Evolutionary conservation across 2,329 filamentous ascomycete genomes (phyloP).

Genomic region (Knufia fluminis): DNA sequence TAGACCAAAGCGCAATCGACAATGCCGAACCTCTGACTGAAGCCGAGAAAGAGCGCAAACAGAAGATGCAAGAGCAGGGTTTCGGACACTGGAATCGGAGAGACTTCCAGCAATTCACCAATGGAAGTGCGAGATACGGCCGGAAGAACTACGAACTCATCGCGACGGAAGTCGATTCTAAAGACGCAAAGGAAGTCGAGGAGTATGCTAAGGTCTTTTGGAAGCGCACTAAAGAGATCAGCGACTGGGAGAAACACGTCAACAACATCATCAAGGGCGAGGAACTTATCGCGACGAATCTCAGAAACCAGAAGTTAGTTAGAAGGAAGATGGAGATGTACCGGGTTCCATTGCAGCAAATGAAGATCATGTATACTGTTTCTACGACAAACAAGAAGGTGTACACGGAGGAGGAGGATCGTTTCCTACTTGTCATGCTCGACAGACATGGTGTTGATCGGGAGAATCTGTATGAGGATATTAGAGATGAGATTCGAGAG

Average conservation of each 20-base stretch:
- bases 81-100: slow-evolving; percentile 94
- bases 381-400: slow-evolving; percentile 99
- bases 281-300: slow-evolving; percentile 76
- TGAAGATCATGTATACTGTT: slow-evolving; percentile 98
- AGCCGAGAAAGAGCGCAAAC: slow-evolving; percentile 80
- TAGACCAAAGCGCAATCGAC: slow-evolving; percentile 88
- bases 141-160: slow-evolving; percentile 79
- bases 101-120: slow-evolving; percentile 97
- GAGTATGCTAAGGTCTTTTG: slow-evolving; percentile 88
- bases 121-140: slow-evolving; percentile 86
- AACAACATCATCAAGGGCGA: slow-evolving; percentile 87
- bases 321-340: slow-evolving; percentile 94
- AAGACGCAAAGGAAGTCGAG: slow-evolving; percentile 74
- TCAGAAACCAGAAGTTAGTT: slow-evolving; percentile 86
- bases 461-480: slow-evolving; percentile 81
- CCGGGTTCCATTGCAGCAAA: slow-evolving; percentile 91
- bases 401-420: slow-evolving; percentile 95
- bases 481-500: slow-evolving; percentile 94
- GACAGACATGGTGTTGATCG: slow-evolving; percentile 88
- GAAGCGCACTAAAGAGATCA: slow-evolving; percentile 85
- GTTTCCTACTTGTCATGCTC: slow-evolving; percentile 86
- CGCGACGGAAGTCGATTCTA: slow-evolving; percentile 82
- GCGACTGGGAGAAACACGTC: slow-evolving; percentile 81
- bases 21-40: slow-evolving; percentile 80
- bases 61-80: slow-evolving; percentile 68